phyloP scores from a whole-genome alignment of 148 eudicot genomes.

The Persicaria tinctoria region DNA sequence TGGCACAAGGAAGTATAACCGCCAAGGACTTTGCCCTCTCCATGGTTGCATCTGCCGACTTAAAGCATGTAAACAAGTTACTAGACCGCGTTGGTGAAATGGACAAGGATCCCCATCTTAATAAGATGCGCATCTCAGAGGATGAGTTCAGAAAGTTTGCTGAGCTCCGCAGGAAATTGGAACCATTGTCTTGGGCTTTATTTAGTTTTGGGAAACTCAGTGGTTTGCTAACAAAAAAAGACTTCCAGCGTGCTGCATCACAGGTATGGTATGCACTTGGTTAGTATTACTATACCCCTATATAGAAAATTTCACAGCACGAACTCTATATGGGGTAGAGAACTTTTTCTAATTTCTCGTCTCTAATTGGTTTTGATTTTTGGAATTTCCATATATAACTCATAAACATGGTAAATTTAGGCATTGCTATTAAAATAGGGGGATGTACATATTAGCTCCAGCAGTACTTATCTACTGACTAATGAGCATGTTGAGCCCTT shows the following conservation, averaged over 20 bases:
- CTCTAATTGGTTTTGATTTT: no score
- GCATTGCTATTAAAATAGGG: no score
- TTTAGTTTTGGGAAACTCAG: constrained; percentile 44
- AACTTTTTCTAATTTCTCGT: no score
- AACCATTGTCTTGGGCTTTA: constrained; percentile 51
- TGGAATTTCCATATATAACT: no score
- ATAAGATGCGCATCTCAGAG: constrained; percentile 33
- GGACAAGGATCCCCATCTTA: constrained; percentile 31
- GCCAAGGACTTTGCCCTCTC: constrained; percentile 71
- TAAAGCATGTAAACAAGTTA: constrained; percentile 45
- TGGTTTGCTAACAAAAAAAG: constrained; percentile 47
- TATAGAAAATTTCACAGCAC: no score
- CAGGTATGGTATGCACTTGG: constrained; percentile 28
- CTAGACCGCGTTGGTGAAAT: constrained; percentile 57
- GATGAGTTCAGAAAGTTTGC: constrained; percentile 53
- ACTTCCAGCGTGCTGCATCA: constrained; percentile 65
- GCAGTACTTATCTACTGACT: no score
- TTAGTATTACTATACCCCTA: neutral
- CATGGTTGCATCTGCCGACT: constrained; percentile 71
- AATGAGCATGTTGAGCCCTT: no score
- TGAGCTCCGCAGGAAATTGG: constrained; percentile 43
- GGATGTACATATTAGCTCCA: no score
- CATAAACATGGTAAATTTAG: no score
- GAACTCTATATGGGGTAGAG: no score
- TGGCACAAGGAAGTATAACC: constrained; percentile 41